Evolutionary conservation across 2,329 filamentous ascomycete genomes (phyloP), one percentile per base, ranked within the genome.

Genomic region (Diaporthe sp.): DNA sequence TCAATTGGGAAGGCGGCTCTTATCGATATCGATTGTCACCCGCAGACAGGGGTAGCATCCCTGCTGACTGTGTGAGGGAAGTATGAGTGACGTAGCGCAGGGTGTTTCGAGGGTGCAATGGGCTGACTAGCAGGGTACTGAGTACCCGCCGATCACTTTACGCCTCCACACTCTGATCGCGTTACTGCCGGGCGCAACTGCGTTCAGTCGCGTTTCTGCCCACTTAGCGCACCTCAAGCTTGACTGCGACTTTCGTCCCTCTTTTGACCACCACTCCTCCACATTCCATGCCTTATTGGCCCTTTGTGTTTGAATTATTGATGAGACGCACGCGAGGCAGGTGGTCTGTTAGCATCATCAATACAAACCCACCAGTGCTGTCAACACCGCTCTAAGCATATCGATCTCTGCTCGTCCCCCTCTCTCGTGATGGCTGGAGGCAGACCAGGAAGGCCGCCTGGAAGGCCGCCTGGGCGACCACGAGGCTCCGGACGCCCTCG

Each of bases 381-480:
- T 28, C 64, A 38, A 15, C 47, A 38, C 33, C 64, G 33, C 22
- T 25, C 45, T 40, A 25, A 54, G 3, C 5, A 22, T 47, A 40
- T 33, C 33, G 12, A 52, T 25, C 30, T 5, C 10, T 28, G 12
- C 45, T 40, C 33, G 35, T 28, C n/a, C 9, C 9, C 64, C n/a
- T 3, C 35, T 52, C 45, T 30, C 57, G 45, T 22, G 5, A 72
- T 72, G 70, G 57, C 57, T 61, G 70, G 70, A 45, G 70, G 70
- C 42, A 72, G 70, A 55, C 70, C 70, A n/a, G 67, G 72, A 30
- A 52, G 73, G 35, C 67, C 68, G 52, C 47, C 80, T 80, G 69
- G 69, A 30, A 67, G 74, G 28, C 66, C 70, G 45, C 45, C 72
- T 25, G 54, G 67, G 5, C 69, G 64, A 40, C 50, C 73, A 8